Conservation (phyloP, 2,329 filamentous ascomycete genomes). For the Neofusicoccum parvum region DNA sequence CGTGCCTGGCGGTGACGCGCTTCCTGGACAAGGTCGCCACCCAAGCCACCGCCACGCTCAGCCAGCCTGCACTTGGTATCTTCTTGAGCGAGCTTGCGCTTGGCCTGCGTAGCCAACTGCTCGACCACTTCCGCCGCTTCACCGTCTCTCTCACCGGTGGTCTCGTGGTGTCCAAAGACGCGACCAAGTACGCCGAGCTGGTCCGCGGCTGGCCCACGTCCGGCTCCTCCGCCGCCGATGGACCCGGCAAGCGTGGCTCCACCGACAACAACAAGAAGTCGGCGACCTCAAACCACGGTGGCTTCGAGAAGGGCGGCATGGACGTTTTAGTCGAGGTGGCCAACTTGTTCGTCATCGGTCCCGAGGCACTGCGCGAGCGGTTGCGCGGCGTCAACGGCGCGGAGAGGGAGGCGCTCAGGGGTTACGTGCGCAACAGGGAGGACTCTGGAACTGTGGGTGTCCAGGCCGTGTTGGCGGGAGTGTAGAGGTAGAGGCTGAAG, state of each 20-base stretch:
- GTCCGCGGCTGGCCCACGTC: slow-evolving; percentile 72
- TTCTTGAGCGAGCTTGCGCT: slow-evolving; percentile 84
- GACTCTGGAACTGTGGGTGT: slow-evolving; percentile 80
- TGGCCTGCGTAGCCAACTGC: slow-evolving; percentile 73
- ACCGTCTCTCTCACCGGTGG: slow-evolving; percentile 90
- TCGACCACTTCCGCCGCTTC: slow-evolving; percentile 95
- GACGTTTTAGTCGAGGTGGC: slow-evolving; percentile 92
- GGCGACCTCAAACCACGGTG: slow-evolving; percentile 45
- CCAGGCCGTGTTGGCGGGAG: slow-evolving; percentile 74
- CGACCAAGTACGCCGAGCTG: slow-evolving; percentile 87
- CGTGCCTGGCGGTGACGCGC: slow-evolving; percentile 77
- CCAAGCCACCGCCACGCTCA: slow-evolving; percentile 68
- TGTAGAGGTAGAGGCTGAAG: slow-evolving; percentile 44
- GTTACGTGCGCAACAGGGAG: slow-evolving; percentile 82
- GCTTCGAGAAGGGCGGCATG: slow-evolving; percentile 58
- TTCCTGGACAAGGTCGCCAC: slow-evolving; percentile 72
- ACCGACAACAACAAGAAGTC: slow-evolving; percentile 26
- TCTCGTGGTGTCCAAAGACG: slow-evolving; percentile 93
- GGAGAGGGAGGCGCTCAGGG: slow-evolving; percentile 65
- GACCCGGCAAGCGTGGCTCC: slow-evolving; percentile 53
- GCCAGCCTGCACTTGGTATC: slow-evolving; percentile 79
- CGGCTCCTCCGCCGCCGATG: slow-evolving; percentile 59
- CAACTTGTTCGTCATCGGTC: slow-evolving; percentile 90
- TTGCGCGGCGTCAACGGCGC: slow-evolving; percentile 47
- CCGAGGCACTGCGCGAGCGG: slow-evolving; percentile 55